Conservation (phyloP, 1,139 yeast genomes). For the Yamadazyma atmosphaerica region DNA sequence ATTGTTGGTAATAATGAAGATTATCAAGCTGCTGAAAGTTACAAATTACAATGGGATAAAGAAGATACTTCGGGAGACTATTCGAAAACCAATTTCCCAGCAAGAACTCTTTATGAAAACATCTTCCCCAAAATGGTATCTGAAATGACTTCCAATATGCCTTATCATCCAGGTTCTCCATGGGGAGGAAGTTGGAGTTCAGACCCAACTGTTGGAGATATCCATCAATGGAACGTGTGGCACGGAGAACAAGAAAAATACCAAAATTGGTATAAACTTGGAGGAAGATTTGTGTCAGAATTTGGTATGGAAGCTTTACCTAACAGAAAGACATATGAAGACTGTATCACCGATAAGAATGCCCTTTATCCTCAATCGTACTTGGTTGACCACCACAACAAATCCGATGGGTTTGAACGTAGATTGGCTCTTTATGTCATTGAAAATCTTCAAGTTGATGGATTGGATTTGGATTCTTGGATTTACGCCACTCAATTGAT, state of each 20-base stretch:
- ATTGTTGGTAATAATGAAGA: conserved; percentile 48
- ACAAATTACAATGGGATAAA: conserved; percentile 27
- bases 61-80: conserved; percentile 28
- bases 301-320: conserved; percentile 48
- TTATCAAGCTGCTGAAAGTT: conserved; percentile 39
- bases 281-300: conserved; percentile 44
- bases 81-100: conserved; percentile 35
- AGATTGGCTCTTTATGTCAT: conserved; percentile 42
- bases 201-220: conserved; percentile 38
- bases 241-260: conserved; percentile 42
- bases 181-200: conserved; percentile 33
- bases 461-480: conserved; percentile 24
- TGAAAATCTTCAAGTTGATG: conserved; percentile 33
- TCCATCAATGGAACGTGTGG: conserved; percentile 52
- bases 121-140: conserved; percentile 28
- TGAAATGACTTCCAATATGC: conserved; percentile 20
- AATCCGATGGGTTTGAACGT: conserved; percentile 43
- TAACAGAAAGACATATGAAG: conserved; percentile 20
- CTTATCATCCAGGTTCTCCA: conserved; percentile 43
- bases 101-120: conserved; percentile 35
- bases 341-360: conserved; percentile 26
- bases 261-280: conserved; percentile 37
- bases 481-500: conserved; percentile 28
- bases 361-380: conserved; percentile 36
- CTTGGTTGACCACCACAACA: conserved; percentile 37